Conservation (phyloP, 495 filamentous ascomycete genomes). For the Stereocaulon alpinum region DNA sequence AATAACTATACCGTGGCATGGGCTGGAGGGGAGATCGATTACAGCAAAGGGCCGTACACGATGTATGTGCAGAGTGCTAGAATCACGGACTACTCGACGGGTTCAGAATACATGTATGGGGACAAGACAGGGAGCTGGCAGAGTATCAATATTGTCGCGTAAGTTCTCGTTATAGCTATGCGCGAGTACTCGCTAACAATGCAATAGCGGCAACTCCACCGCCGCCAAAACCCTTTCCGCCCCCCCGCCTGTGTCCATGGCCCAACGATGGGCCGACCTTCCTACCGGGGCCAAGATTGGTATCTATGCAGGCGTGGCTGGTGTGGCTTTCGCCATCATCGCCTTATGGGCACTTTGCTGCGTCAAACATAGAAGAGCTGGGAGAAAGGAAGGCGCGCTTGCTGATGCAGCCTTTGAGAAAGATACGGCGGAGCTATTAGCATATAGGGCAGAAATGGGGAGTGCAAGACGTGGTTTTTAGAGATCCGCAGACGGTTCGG, state of each 20-base stretch:
- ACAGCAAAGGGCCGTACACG: slow-evolving; percentile 59
- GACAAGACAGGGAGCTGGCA: slow-evolving; percentile 55
- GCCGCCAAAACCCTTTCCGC: slow-evolving; percentile 30
- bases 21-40: slow-evolving; percentile 73
- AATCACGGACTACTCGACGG: slow-evolving; percentile 58
- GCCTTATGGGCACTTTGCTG: slow-evolving; percentile 47
- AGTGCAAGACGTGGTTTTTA: background rate
- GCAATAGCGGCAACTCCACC: slow-evolving; percentile 47
- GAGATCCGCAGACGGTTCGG: background rate
- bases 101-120: slow-evolving; percentile 57
- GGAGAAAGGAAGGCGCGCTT: slow-evolving; percentile 50
- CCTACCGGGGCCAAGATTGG: slow-evolving; percentile 45
- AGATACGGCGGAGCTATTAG: slow-evolving; percentile 55
- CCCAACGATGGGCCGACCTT: slow-evolving; percentile 49
- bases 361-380: slow-evolving; percentile 55
- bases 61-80: slow-evolving; percentile 63
- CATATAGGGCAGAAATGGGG: slow-evolving; percentile 33
- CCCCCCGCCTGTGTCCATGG: slow-evolving; percentile 32
- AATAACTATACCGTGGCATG: slow-evolving; percentile 52
- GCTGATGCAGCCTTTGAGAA: slow-evolving; percentile 44
- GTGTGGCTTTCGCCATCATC: slow-evolving; percentile 40
- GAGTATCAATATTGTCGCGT: slow-evolving; percentile 54
- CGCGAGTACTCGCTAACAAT: background rate
- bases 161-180: slow-evolving; percentile 34
- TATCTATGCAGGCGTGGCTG: slow-evolving; percentile 44